These are phyloP conservation scores for Pinus tabuliformis DNA, from an alignment of 75 land plant genomes.

Conservation along the genomic window DNA sequence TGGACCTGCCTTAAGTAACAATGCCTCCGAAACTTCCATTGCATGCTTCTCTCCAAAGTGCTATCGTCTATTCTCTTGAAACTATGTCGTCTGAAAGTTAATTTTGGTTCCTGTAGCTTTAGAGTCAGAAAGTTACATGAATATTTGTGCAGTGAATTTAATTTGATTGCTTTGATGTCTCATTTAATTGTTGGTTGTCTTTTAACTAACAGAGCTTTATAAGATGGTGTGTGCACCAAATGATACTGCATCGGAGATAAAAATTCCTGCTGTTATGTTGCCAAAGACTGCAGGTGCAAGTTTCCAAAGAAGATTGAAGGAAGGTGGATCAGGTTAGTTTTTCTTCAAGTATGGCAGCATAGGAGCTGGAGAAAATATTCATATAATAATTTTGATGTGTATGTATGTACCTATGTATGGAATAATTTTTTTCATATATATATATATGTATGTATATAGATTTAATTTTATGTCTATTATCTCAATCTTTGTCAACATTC, in stretches of 20 bases:
- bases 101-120: not conserved
- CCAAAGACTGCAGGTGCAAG: conserved; percentile 69
- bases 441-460: no score
- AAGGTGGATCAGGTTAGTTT: not conserved
- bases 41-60: not conserved
- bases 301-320: not conserved
- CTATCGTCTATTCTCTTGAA: not conserved
- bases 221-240: conserved; percentile 89
- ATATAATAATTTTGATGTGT: not conserved
- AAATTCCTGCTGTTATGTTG: conserved; percentile 82
- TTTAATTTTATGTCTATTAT: no score
- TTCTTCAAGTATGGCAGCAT: not conserved
- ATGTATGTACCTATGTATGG: not conserved
- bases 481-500: no score
- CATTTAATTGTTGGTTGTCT: not conserved
- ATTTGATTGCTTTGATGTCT: not conserved
- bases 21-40: not conserved
- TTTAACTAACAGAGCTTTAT: conserved; percentile 50
- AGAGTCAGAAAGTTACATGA: not conserved
- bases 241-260: conserved; percentile 57
- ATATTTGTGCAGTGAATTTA: not conserved
- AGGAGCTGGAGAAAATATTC: not conserved
- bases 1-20: not conserved
- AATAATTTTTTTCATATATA: not conserved
- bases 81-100: not conserved